Base-by-base conservation (phyloP, 176 grass and related monocot species). In the Urochloa ruziziensis region DNA sequence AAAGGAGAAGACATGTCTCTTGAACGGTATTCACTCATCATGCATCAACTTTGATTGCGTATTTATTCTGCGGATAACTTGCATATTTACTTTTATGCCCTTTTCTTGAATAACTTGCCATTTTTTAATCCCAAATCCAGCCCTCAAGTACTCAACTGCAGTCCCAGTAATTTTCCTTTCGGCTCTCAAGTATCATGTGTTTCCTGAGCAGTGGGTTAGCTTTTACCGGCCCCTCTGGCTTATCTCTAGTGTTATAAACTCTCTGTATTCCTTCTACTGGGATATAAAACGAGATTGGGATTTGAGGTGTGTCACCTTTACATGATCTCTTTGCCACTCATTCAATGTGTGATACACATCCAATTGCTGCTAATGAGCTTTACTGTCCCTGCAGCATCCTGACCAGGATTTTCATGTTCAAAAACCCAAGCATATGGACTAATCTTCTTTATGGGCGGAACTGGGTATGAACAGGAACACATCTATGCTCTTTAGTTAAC, bases 271-370 rank as follows among this genome's bases (percentile, higher is more conserved):
- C 9, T 98, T 98, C 81, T 98, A 98, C 54, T 98, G 96, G 96
- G 96, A 98, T 87, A 88, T 95, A 63, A 95, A 86, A 46, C 89
- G 96, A 39, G 96, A 98, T 85, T 98, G 96, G 96, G 96, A 98
- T 83, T 90, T 98, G 86, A 98, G 96, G 93, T 98, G 36, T 25
- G 27, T 13, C 2, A 24, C 49, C 15, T 35, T 83, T 83, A 84
- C 67, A 62, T 34, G 44, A 63, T 77, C 23, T 61, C 24, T 42
- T 86, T 67, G 42, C 47, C 33, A 76, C 11, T 51, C 2, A 1
- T 72, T 70, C 30, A 56, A 29, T 53, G 63, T 78, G 46, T 65
- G 17, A 76, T 68, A 10, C 39, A 60, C 52, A 39, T 70, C 73
- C 16, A 46, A 35, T 27, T 82, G 7, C 58, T 77, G 32, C 64